Conservation (phyloP, 108 stramenopile species). For the Nitzschia putrida region DNA sequence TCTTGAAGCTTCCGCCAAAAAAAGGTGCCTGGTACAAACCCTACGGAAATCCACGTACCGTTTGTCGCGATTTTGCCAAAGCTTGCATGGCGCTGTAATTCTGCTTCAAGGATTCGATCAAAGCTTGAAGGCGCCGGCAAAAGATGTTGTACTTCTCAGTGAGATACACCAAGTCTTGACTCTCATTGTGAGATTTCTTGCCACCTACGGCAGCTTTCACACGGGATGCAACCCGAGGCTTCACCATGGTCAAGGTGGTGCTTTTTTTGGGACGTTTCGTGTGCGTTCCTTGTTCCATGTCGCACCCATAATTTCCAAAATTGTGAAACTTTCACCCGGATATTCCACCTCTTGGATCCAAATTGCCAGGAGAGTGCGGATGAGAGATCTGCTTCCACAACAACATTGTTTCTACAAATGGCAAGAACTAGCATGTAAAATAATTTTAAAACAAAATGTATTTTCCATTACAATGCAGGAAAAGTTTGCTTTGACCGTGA, state of each 20-base stretch:
- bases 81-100: slow-evolving; percentile 42
- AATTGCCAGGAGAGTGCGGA: too few relatives aligned
- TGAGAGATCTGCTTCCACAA: too few relatives aligned
- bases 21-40: neutral
- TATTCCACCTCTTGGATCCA: too few relatives aligned
- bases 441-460: too few relatives aligned
- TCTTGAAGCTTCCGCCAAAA: too few relatives aligned
- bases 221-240: slow-evolving; percentile 43
- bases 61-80: slow-evolving; percentile 34
- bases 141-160: slow-evolving; percentile 48
- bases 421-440: too few relatives aligned
- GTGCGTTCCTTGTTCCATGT: too few relatives aligned
- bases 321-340: too few relatives aligned
- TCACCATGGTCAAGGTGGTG: slow-evolving; percentile 38
- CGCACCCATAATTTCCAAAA: too few relatives aligned
- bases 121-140: slow-evolving; percentile 30
- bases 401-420: too few relatives aligned
- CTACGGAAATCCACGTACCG: slow-evolving; percentile 30
- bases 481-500: slow-evolving; percentile 53
- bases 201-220: slow-evolving; percentile 47
- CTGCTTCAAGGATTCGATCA: slow-evolving; percentile 38
- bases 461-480: too few relatives aligned
- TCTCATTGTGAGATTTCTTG: slow-evolving; percentile 41
- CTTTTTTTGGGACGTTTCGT: too few relatives aligned
- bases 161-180: slow-evolving; percentile 43